Base-by-base conservation (phyloP, 1,284 basidiomycete genomes). In the Pseudozyma flocculosa region DNA sequence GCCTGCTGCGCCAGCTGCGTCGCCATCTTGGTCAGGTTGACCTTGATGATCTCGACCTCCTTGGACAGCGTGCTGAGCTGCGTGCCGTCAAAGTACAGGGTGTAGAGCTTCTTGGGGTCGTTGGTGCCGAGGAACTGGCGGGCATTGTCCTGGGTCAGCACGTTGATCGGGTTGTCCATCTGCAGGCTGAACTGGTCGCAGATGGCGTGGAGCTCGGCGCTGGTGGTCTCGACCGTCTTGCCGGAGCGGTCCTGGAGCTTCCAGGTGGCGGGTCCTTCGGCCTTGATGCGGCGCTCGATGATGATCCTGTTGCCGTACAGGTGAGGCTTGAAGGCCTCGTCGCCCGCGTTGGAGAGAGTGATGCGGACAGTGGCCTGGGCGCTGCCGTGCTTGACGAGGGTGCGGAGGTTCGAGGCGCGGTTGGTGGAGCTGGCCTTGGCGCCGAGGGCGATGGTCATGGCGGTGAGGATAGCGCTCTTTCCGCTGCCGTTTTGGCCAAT, bases 141-240 rank as follows among this genome's bases (percentile, higher is more conserved):
- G 2, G 86, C 84, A 43, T 84, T 72, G 47, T 81, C 80, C 56
- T 81, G 80, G 8, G 74, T 80, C 36, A 81, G 73, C 8, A 98
- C 87, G 61, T 92, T 95, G 84, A 97, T 86, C 0, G 93, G 93
- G 72, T 96, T 96, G 76, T 98, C 95, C 55, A 97, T 89, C 73
- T 92, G 90, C 56, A 99, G 92, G 73, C 91, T 90, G 86, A 94
- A 93, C 70, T 92, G 88, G 73, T 95, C 90, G 68, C 95, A 92
- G 1, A 90, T 94, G 30, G 87, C 84, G 37, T 89, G 84, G 21
- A 98, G 80, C 73, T 95, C 91, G 26, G 91, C 86, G 60, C 86
- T 86, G 80, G 90, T 92, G n/a, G 81, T 87, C 36, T 87, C 88
- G 46, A 95, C 79, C 7, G 85, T 78, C 53, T 82, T 84, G 24